phyloP scores from a whole-genome alignment of 495 filamentous ascomycete species.

The Monascus purpureus region DNA sequence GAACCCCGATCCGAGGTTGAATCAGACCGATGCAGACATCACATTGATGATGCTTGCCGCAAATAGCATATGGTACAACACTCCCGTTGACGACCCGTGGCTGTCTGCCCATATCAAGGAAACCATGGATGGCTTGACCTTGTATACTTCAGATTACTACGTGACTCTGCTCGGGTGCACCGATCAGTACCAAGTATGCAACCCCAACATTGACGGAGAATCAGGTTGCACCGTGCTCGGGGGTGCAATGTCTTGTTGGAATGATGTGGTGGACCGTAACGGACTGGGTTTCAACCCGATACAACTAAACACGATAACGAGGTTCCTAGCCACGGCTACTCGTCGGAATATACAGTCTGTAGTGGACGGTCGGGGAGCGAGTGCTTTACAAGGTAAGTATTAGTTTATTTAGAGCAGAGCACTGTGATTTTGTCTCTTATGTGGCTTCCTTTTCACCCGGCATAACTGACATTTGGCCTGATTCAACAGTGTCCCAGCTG shows the following conservation, averaged over 20 bases:
- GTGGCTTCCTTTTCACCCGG: too few species aligned
- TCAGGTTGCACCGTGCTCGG: neutral
- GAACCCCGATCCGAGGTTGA: slow-evolving; percentile 10
- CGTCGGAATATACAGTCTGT: neutral
- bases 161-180: slow-evolving; percentile 8
- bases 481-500: neutral
- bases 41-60: slow-evolving; percentile 15
- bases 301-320: neutral
- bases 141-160: neutral
- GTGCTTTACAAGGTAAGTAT: slow-evolving; percentile 1
- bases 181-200: slow-evolving; percentile 12
- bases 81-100: slow-evolving; percentile 9
- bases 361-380: slow-evolving; percentile 1
- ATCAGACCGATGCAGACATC: slow-evolving; percentile 18
- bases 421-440: too few species aligned
- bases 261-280: neutral
- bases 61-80: slow-evolving; percentile 11
- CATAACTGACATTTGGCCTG: too few species aligned
- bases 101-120: slow-evolving; percentile 3
- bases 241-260: neutral
- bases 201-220: slow-evolving; percentile 1
- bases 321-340: neutral
- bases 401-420: too few species aligned
- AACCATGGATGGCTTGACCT: neutral
- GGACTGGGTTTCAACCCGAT: slow-evolving; percentile 1